Conservation (phyloP, 345 rosid species). For the Linum usitatissimum region DNA sequence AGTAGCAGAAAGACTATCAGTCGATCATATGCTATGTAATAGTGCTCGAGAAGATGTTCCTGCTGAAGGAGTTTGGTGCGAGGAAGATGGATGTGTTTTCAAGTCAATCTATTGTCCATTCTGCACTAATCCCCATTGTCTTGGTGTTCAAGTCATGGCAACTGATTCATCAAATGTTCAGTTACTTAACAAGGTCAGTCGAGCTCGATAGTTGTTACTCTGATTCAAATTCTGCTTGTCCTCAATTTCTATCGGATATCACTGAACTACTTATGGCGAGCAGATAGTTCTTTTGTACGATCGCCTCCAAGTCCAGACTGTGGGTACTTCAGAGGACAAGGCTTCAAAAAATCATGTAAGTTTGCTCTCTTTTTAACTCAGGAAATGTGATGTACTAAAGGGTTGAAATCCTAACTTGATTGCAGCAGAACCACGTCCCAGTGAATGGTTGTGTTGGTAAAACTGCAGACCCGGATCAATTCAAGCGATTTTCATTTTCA, state of each 20-base stretch:
- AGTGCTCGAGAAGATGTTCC: slow-evolving; percentile 23
- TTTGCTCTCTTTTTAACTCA: slow-evolving; percentile 1
- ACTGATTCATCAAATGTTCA: slow-evolving; percentile 67
- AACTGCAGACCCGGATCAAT: slow-evolving; percentile 30
- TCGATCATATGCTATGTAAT: slow-evolving; percentile 40
- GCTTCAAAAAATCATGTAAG: slow-evolving; percentile 27
- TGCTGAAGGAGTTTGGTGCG: slow-evolving; percentile 53
- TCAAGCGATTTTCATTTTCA: slow-evolving; percentile 49
- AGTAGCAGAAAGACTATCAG: slow-evolving; percentile 42
- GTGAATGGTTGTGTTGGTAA: slow-evolving; percentile 19
- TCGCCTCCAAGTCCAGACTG: slow-evolving; percentile 32
- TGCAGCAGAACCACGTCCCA: slow-evolving; percentile 31
- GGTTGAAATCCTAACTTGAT: not conserved
- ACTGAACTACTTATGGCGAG: slow-evolving; percentile 10
- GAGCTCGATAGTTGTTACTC: not conserved
- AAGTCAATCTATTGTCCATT: slow-evolving; percentile 64
- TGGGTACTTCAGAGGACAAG: slow-evolving; percentile 22
- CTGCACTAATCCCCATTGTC: slow-evolving; percentile 49
- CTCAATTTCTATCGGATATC: not conserved
- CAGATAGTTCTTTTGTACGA: slow-evolving; percentile 55
- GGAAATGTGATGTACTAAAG: not conserved
- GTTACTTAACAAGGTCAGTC: slow-evolving; percentile 55
- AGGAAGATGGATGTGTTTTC: slow-evolving; percentile 91
- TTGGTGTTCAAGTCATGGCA: slow-evolving; percentile 77
- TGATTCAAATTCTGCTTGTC: not conserved